Conservation (phyloP, 805 yeast genomes). For the Debaryomyces tyrocola region DNA sequence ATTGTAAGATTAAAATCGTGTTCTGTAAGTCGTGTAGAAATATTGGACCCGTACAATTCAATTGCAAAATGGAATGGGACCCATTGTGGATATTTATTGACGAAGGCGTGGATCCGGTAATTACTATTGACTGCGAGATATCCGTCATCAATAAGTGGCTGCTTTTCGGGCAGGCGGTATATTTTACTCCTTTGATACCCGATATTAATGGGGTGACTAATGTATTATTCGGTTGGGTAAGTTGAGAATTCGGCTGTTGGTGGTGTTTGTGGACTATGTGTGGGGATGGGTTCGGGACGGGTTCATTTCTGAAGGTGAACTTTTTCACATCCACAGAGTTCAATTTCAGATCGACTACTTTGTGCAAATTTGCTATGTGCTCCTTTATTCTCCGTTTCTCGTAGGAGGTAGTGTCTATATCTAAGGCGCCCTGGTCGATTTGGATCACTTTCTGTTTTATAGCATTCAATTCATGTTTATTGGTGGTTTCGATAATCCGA, state of each 20-base stretch:
- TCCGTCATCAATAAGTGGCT: conserved; percentile 14
- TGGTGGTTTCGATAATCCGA: conserved; percentile 8
- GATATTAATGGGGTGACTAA: not conserved
- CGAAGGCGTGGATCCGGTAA: conserved; percentile 5
- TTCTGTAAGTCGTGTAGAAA: conserved; percentile 22
- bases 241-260: not conserved
- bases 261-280: not conserved
- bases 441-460: conserved; percentile 7
- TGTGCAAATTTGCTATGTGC: conserved; percentile 17
- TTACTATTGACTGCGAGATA: conserved; percentile 7
- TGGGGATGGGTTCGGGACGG: conserved; percentile 14
- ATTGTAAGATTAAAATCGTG: conserved; percentile 15
- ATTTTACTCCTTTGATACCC: not conserved
- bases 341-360: conserved; percentile 19
- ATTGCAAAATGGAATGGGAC: conserved; percentile 10
- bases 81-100: conserved; percentile 25
- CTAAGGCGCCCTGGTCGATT: conserved; percentile 5
- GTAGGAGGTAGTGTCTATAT: conserved; percentile 6
- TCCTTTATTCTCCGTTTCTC: conserved; percentile 23
- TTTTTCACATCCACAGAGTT: conserved; percentile 10
- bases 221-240: not conserved
- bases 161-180: conserved; percentile 1
- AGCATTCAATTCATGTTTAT: conserved; percentile 1
- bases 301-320: conserved; percentile 32
- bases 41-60: conserved; percentile 30